phyloP scores from a whole-genome alignment of 176 grass and related monocot species.

The Thalia dealbata region DNA sequence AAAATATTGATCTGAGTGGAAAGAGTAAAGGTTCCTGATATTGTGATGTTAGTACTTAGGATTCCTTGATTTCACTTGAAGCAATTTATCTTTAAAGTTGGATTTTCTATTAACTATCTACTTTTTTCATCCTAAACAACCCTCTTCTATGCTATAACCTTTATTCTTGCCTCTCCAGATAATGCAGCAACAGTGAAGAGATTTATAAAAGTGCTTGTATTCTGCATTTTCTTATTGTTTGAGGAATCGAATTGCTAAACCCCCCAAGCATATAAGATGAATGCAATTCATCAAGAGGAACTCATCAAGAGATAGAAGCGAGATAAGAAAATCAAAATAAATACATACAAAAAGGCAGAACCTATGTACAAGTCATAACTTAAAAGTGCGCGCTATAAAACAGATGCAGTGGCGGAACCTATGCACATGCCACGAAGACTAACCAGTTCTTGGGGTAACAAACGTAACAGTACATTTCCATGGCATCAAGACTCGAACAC shows the following conservation, averaged over 20 bases:
- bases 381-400: not conserved
- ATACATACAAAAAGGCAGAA: not conserved
- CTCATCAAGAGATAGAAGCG: not conserved
- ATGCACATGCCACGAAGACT: too few relatives aligned
- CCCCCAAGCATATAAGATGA: not conserved
- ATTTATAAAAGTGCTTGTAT: not conserved
- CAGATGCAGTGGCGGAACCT: too few relatives aligned
- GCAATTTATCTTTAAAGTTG: too few relatives aligned
- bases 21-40: too few relatives aligned
- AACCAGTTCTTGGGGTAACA: too few relatives aligned
- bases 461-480: too few relatives aligned
- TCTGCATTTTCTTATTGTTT: not conserved
- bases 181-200: not conserved
- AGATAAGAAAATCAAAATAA: not conserved
- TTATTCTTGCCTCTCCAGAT: not conserved
- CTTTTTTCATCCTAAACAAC: not conserved
- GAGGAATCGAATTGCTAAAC: not conserved
- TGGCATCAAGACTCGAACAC: too few relatives aligned
- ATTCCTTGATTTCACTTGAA: too few relatives aligned
- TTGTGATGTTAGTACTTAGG: too few relatives aligned
- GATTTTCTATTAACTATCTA: too few relatives aligned
- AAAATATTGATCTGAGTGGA: not conserved
- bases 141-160: not conserved
- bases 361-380: not conserved
- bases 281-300: not conserved